These are phyloP conservation scores for Leucocoprinus leucothites DNA, from an alignment of 768 basidiomycete species.

Conservation along the genomic window DNA sequence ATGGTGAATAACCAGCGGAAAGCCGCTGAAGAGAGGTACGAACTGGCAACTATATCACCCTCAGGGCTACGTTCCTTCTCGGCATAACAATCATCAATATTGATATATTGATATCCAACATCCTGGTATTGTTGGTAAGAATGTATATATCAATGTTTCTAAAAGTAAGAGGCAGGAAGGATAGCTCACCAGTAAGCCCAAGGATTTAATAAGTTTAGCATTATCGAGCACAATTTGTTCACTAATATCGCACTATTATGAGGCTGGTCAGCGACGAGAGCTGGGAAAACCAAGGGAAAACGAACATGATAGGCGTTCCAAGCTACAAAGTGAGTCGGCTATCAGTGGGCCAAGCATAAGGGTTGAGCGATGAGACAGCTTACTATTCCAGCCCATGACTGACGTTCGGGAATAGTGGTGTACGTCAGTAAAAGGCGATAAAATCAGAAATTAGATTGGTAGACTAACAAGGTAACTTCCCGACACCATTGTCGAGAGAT, in stretches of 20 bases:
- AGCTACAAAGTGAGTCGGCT: not conserved
- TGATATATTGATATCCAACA: slow-evolving; percentile 55
- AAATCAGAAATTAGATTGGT: not conserved
- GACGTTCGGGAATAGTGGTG: too few relatives aligned
- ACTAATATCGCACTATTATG: slow-evolving; percentile 52
- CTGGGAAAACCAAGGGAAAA: not conserved
- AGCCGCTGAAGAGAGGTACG: slow-evolving; percentile 12
- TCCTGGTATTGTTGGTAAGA: slow-evolving; percentile 32
- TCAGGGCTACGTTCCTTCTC: slow-evolving; percentile 47
- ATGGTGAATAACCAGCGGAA: too few relatives aligned
- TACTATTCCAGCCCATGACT: slow-evolving; percentile 15
- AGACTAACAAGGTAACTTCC: slow-evolving; percentile 7
- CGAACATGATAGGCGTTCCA: slow-evolving; percentile 13
- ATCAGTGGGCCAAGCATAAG: not conserved
- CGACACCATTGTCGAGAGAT: slow-evolving; percentile 10
- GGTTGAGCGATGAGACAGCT: not conserved
- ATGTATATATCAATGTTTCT: not conserved
- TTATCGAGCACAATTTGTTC: slow-evolving; percentile 49
- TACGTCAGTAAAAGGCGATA: not conserved
- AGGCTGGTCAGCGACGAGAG: not conserved
- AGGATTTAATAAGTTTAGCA: slow-evolving; percentile 45
- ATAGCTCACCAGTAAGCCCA: slow-evolving; percentile 43
- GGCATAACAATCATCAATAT: slow-evolving; percentile 66
- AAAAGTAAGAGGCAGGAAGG: not conserved
- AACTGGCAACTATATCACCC: slow-evolving; percentile 59